phyloP scores from a whole-genome alignment of 2,329 filamentous ascomycete genomes.

The Calcarisporium arbuscula region DNA sequence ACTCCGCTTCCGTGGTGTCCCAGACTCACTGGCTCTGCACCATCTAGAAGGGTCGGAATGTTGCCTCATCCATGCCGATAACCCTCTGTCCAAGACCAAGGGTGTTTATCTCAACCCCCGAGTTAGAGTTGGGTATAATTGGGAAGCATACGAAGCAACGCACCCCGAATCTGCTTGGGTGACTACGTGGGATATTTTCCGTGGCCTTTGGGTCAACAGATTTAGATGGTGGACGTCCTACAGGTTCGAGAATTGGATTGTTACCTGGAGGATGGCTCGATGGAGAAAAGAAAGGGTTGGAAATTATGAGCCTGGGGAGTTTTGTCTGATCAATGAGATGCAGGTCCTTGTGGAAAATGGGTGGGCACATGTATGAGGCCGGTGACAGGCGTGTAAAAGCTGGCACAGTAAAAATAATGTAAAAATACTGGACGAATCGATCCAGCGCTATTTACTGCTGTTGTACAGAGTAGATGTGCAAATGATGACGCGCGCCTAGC shows the following conservation, averaged over 20 bases:
- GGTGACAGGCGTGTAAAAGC: too few species aligned
- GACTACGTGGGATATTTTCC: constrained; percentile 38
- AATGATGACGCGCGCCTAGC: too few species aligned
- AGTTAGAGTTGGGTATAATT: constrained; percentile 61
- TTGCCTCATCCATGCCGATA: constrained; percentile 70
- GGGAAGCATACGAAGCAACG: constrained; percentile 43
- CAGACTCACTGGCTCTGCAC: constrained; percentile 52
- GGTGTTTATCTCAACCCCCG: constrained; percentile 65
- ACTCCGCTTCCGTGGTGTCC: constrained; percentile 57
- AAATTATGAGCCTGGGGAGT: constrained; percentile 37
- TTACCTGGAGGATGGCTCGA: constrained; percentile 29
- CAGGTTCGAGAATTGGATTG: constrained; percentile 23
- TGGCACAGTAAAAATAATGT: too few species aligned
- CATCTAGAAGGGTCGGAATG: constrained; percentile 75
- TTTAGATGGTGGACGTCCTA: constrained; percentile 35
- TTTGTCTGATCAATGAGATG: constrained; percentile 56
- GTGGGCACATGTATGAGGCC: constrained; percentile 49
- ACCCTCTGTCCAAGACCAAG: constrained; percentile 43
- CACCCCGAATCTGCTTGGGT: constrained; percentile 39
- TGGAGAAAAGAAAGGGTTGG: constrained; percentile 31
- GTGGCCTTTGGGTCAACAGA: constrained; percentile 54
- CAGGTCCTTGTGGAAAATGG: constrained; percentile 51
- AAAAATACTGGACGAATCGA: too few species aligned
- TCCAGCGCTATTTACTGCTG: too few species aligned
- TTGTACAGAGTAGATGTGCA: too few species aligned